phyloP scores from a whole-genome alignment of 345 rosid species.

The Moricandia arvensis region DNA sequence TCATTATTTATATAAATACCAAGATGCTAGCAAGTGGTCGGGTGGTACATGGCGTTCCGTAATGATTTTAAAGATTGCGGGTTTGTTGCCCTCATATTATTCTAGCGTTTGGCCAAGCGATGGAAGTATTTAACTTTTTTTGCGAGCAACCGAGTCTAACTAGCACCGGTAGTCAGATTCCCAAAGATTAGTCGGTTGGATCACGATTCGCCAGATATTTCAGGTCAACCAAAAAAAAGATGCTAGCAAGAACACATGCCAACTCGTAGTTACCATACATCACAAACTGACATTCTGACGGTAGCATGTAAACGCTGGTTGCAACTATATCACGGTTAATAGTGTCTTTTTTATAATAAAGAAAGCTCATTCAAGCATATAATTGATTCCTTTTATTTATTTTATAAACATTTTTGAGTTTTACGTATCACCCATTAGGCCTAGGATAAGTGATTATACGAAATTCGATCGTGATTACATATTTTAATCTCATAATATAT shows the following conservation, averaged over 20 bases:
- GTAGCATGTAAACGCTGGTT: conserved; percentile 1
- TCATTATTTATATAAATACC: not conserved
- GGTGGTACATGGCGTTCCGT: too few relatives aligned
- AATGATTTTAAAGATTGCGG: too few relatives aligned
- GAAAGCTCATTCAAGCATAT: conserved; percentile 23
- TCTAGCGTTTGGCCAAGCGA: too few relatives aligned
- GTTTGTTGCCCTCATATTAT: too few relatives aligned
- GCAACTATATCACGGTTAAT: not conserved
- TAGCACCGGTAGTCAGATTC: too few relatives aligned
- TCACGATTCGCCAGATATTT: too few relatives aligned
- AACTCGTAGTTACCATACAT: conserved; percentile 30
- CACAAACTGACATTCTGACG: conserved; percentile 32
- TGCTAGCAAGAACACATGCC: conserved; percentile 31
- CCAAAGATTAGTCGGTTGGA: too few relatives aligned
- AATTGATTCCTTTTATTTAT: not conserved
- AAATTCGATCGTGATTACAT: conserved; percentile 27
- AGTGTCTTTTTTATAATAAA: not conserved
- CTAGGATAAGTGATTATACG: conserved; percentile 13
- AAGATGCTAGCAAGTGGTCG: conserved; percentile 18
- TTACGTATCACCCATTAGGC: conserved; percentile 4
- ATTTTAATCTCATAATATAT: conserved; percentile 4
- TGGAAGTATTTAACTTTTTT: too few relatives aligned
- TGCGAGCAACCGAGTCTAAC: too few relatives aligned
- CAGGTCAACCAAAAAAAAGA: too few relatives aligned
- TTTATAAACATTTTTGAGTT: not conserved